A percentile compares a stretch with the other conserved stretches of the same genome.
phyloP scores from a whole-genome alignment of 176 grass and related monocot species.

The Triticum timopheevii region DNA sequence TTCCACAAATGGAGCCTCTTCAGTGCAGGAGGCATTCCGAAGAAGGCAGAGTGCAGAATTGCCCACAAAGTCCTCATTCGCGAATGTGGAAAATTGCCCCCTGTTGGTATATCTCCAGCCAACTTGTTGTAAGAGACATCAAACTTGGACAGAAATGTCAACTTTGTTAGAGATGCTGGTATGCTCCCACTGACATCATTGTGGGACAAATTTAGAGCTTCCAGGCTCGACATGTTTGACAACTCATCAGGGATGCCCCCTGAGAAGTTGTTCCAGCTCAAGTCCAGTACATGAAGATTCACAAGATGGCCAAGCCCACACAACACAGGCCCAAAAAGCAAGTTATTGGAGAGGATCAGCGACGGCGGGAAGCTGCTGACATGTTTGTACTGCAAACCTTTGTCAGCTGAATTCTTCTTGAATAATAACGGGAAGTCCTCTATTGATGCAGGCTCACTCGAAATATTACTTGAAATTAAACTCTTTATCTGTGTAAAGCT shows the following conservation, averaged over 20 bases:
- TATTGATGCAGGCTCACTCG: background rate
- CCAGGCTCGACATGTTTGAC: conserved; percentile 73
- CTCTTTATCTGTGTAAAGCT: conserved; percentile 45
- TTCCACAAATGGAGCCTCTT: background rate
- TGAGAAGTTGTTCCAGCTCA: conserved; percentile 62
- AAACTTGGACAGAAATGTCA: conserved; percentile 84
- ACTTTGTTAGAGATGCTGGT: conserved; percentile 56
- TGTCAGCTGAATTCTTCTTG: conserved; percentile 42
- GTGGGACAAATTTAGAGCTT: conserved; percentile 53
- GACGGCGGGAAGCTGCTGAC: conserved; percentile 71
- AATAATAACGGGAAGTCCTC: conserved; percentile 36
- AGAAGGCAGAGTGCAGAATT: conserved; percentile 20
- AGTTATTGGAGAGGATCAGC: conserved; percentile 65
- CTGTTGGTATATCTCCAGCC: conserved; percentile 56
- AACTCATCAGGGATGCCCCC: conserved; percentile 68
- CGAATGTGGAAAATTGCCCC: conserved; percentile 74
- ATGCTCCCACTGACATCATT: conserved; percentile 66
- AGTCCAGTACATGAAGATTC: conserved; percentile 42
- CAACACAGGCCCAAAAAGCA: conserved; percentile 49
- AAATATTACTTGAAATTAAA: background rate
- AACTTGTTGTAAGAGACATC: conserved; percentile 63
- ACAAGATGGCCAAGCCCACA: conserved; percentile 47
- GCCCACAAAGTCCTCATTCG: conserved; percentile 29
- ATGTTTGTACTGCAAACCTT: conserved; percentile 78
- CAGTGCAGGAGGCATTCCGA: background rate